Percentiles rank a stretch among this genome's conserved stretches.
phyloP scores from a whole-genome alignment of 345 rosid species.

The Pistacia atlantica region DNA sequence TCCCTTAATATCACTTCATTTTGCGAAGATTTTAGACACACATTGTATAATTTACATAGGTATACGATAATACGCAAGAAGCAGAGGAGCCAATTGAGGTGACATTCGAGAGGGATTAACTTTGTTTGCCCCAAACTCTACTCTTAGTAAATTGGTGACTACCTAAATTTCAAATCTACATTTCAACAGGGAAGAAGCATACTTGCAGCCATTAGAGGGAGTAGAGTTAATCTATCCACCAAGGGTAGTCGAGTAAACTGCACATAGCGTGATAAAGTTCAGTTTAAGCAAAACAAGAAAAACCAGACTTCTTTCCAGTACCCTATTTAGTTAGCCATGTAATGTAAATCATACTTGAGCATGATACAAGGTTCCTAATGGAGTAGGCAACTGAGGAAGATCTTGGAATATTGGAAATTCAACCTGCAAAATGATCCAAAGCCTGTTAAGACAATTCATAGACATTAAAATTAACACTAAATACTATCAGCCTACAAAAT shows the following conservation, averaged over 20 bases:
- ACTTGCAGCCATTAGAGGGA: slow-evolving; percentile 70
- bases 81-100: no score
- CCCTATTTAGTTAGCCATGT: not conserved
- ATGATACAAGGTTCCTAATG: slow-evolving; percentile 53
- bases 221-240: slow-evolving; percentile 50
- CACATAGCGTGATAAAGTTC: slow-evolving; percentile 12
- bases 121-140: no score
- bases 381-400: slow-evolving; percentile 61
- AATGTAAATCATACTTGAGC: slow-evolving; percentile 43
- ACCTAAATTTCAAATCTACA: not conserved
- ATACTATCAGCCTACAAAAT: no score
- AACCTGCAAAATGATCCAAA: slow-evolving; percentile 42
- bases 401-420: slow-evolving; percentile 65
- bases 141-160: not conserved
- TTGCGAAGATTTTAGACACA: no score
- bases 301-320: not conserved
- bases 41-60: no score
- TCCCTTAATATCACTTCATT: no score
- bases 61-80: no score
- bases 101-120: no score
- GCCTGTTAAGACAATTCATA: not conserved
- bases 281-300: not conserved
- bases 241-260: slow-evolving; percentile 53
- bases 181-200: slow-evolving; percentile 5
- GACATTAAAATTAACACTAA: not conserved